phyloP scores from a whole-genome alignment of 352 stramenopile genomes.

The Phytophthora tentaculata region DNA sequence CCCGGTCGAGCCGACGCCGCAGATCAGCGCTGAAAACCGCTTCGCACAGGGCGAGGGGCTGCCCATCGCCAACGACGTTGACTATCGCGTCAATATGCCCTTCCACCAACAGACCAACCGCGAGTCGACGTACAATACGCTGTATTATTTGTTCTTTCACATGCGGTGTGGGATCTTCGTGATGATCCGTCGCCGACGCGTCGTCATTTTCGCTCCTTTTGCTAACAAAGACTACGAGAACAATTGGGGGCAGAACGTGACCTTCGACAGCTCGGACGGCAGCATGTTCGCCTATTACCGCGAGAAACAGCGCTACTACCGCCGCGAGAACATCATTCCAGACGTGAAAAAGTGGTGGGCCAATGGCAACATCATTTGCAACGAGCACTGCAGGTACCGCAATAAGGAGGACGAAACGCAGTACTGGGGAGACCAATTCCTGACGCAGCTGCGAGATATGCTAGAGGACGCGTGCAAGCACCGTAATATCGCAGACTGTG shows the following conservation, averaged over 20 bases:
- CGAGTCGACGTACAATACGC: conserved; percentile 93
- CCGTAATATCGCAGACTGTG: conserved; percentile 96
- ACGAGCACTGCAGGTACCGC: conserved; percentile 92
- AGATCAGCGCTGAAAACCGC: conserved; percentile 61
- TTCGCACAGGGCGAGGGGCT: conserved; percentile 65
- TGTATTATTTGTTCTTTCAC: conserved; percentile 98
- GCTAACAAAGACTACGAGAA: conserved; percentile 98
- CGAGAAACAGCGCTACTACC: conserved; percentile 83
- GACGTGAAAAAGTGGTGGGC: conserved; percentile 97
- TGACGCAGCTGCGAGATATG: conserved; percentile 97
- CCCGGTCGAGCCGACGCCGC: conserved; percentile 42
- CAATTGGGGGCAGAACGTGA: conserved; percentile 94
- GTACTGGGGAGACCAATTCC: conserved; percentile 98
- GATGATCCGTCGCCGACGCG: conserved; percentile 95
- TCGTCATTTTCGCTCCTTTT: conserved; percentile 98
- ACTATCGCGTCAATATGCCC: conserved; percentile 91
- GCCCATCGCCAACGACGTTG: conserved; percentile 61
- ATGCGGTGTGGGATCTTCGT: conserved; percentile 99
- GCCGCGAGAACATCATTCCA: conserved; percentile 80
- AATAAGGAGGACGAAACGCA: conserved; percentile 93
- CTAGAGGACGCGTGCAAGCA: conserved; percentile 96
- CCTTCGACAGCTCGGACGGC: conserved; percentile 90
- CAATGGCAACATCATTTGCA: conserved; percentile 99
- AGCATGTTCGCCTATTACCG: conserved; percentile 93
- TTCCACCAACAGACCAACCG: conserved; percentile 92